Conservation (phyloP, 2,329 filamentous ascomycete species). For the Fusarium temperatum region DNA sequence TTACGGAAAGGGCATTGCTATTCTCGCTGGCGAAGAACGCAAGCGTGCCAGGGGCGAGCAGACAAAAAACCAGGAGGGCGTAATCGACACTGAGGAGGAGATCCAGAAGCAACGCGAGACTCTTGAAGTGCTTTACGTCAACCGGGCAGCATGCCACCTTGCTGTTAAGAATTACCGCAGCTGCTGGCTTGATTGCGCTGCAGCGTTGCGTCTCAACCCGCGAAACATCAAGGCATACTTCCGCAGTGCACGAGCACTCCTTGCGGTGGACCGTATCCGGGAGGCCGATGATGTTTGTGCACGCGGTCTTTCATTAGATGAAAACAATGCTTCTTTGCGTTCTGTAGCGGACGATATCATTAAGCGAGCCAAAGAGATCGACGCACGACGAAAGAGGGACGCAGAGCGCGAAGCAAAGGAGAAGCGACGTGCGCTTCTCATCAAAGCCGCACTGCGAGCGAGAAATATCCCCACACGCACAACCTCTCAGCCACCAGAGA, state of each 20-base stretch:
- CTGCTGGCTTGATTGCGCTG: conserved; percentile 85
- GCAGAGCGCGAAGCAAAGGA: conserved; percentile 63
- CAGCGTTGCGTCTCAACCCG: conserved; percentile 80
- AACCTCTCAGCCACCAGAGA: conserved; percentile 79
- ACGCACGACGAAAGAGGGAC: conserved; percentile 64
- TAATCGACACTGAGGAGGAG: conserved; percentile 60
- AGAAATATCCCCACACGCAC: conserved; percentile 74
- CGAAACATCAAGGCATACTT: conserved; percentile 91
- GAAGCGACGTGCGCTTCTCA: conserved; percentile 65
- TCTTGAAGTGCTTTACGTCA: conserved; percentile 82
- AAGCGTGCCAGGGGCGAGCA: conserved; percentile 56
- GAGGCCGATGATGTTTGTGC: conserved; percentile 85
- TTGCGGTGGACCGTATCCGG: conserved; percentile 78
- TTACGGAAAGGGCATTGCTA: conserved; percentile 84
- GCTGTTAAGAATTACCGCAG: conserved; percentile 88
- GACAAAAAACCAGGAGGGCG: conserved; percentile 44
- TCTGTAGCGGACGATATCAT: conserved; percentile 70
- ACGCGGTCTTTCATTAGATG: conserved; percentile 77
- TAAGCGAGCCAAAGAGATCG: conserved; percentile 63
- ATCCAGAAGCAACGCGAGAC: conserved; percentile 67
- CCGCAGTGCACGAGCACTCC: conserved; percentile 79
- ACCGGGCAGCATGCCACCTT: conserved; percentile 90
- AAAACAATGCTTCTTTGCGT: conserved; percentile 72
- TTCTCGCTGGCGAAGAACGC: conserved; percentile 72
- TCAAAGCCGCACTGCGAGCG: conserved; percentile 72